phyloP scores from a whole-genome alignment of 495 filamentous ascomycete species.

The Neurospora pannonica region DNA sequence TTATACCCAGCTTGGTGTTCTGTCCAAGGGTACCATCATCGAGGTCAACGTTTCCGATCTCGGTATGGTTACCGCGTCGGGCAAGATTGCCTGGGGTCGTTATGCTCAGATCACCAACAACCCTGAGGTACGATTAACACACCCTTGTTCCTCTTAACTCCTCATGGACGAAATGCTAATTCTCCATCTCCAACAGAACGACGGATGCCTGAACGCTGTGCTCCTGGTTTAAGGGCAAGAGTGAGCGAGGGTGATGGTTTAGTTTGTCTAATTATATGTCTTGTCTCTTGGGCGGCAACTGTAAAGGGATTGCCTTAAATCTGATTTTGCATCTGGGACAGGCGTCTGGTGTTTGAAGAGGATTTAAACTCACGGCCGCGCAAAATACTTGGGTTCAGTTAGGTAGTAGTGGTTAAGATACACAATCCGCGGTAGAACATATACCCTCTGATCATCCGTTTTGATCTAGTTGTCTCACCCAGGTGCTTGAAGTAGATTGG shows the following conservation, averaged over 20 bases:
- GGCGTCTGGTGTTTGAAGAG: constrained; percentile 21
- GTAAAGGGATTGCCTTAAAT: neutral
- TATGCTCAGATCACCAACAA: constrained; percentile 69
- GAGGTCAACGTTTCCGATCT: constrained; percentile 95
- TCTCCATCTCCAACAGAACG: constrained; percentile 14
- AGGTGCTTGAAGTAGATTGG: neutral
- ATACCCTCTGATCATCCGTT: neutral
- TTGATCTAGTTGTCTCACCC: neutral
- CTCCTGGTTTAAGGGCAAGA: constrained; percentile 26
- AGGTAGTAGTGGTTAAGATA: constrained; percentile 1
- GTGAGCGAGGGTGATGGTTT: neutral
- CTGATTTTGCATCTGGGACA: constrained; percentile 12
- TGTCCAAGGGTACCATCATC: constrained; percentile 90
- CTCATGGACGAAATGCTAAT: neutral
- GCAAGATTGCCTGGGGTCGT: constrained; percentile 80
- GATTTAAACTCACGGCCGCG: constrained; percentile 1
- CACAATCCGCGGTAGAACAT: neutral
- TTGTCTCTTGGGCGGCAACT: neutral
- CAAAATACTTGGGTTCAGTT: constrained; percentile 1
- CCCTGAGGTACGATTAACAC: constrained; percentile 39
- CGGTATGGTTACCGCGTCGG: constrained; percentile 82
- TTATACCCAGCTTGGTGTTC: constrained; percentile 84
- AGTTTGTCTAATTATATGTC: neutral
- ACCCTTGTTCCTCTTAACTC: neutral
- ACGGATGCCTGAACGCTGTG: constrained; percentile 37